Percentiles rank a stretch among this genome's conserved stretches.
These are phyloP conservation scores for Tetrastigma voinierianum DNA, from an alignment of 164 flowering plant species.

Conservation along the genomic window DNA sequence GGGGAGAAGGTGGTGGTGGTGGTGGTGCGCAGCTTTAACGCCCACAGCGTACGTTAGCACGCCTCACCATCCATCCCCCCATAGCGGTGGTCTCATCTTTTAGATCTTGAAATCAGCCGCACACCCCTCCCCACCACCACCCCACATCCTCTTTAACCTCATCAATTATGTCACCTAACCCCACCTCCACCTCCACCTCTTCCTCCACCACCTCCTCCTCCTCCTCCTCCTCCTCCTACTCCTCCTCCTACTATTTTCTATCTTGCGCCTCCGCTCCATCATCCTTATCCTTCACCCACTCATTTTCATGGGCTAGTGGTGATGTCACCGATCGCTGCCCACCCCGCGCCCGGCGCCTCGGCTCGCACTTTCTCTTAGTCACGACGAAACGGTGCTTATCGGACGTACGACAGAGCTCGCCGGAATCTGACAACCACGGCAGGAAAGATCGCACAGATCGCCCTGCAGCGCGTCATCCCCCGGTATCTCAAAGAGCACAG, in stretches of 20 bases:
- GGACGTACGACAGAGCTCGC: no score
- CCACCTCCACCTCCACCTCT: conserved; percentile 17
- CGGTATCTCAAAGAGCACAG: no score
- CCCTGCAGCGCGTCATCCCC: no score
- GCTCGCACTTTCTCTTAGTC: no score
- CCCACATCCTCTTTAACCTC: conserved; percentile 1
- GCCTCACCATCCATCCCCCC: conserved; percentile 7
- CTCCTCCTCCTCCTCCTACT: background rate
- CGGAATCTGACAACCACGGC: no score
- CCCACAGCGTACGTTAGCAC: conserved; percentile 21
- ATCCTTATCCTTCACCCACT: background rate
- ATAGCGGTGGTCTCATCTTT: conserved; percentile 24
- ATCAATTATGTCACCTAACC: conserved; percentile 15
- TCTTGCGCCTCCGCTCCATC: background rate
- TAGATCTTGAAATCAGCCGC: conserved; percentile 33
- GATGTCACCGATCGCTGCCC: background rate
- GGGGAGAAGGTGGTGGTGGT: no score
- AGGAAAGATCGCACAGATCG: no score
- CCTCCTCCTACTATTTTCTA: background rate
- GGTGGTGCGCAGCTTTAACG: background rate
- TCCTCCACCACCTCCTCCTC: background rate
- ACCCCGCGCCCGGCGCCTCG: conserved; percentile 4
- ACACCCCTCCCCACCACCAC: conserved; percentile 18
- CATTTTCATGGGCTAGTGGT: background rate
- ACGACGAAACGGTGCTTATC: no score